phyloP scores from a whole-genome alignment of 2,329 filamentous ascomycete genomes.

The Triangularia setosa region DNA sequence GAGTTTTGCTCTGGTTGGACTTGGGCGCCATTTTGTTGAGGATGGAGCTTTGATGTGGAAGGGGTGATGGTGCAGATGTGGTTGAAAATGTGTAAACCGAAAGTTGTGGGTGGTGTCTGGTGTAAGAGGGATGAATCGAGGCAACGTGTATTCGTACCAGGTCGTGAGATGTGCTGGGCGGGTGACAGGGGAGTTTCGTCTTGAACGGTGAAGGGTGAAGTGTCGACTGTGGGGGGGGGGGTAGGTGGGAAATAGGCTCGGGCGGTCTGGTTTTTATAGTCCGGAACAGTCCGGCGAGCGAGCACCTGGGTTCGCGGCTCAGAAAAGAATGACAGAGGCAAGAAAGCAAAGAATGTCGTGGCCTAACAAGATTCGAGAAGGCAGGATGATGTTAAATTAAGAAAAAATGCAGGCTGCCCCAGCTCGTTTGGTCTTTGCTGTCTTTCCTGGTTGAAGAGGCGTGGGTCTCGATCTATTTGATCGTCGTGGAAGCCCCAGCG shows the following conservation, averaged over 20 bases:
- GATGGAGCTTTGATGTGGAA: not conserved
- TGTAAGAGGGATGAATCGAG: not conserved
- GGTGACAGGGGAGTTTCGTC: not conserved
- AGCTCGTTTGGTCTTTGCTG: not conserved
- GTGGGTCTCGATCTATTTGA: not conserved
- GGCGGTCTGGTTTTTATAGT: not conserved
- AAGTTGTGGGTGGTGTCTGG: not conserved
- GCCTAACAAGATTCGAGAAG: not conserved
- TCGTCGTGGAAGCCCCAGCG: not conserved
- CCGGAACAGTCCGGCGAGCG: not conserved
- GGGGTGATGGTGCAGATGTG: not conserved
- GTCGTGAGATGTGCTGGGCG: not conserved
- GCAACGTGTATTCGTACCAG: not conserved
- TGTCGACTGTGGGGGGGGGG: not conserved
- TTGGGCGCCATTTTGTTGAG: slow-evolving; percentile 9
- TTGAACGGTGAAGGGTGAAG: not conserved
- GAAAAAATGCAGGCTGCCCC: not conserved
- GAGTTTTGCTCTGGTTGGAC: not conserved
- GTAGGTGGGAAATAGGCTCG: not conserved
- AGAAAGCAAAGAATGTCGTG: not conserved
- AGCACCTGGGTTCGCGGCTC: slow-evolving; percentile 18
- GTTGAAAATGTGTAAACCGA: not conserved
- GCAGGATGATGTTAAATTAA: not conserved
- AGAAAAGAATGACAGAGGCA: slow-evolving; percentile 10
- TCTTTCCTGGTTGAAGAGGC: not conserved